Conservation (phyloP, 129 eudicot genomes). For the Chrysanthemum lavandulifolium region DNA sequence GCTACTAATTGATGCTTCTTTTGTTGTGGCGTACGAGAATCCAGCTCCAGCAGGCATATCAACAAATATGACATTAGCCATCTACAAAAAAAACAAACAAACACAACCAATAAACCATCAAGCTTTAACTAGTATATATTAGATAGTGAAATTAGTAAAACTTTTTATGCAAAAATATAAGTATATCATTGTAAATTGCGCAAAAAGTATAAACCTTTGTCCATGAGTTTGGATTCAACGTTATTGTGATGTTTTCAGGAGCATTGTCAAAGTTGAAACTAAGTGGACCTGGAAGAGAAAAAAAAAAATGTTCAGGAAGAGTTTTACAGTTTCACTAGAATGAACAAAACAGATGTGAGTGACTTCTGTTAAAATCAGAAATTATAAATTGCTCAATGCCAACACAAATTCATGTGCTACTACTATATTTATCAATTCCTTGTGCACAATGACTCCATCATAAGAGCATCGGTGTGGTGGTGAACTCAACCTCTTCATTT, state of each 20-base stretch:
- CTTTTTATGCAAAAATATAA: background rate
- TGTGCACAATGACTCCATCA: too few relatives aligned
- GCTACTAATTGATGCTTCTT: conserved; percentile 27
- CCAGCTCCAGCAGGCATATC: conserved; percentile 43
- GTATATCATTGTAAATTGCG: background rate
- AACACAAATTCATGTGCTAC: too few relatives aligned
- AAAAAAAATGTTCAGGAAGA: background rate
- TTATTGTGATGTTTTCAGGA: conserved; percentile 27
- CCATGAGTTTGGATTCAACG: conserved; percentile 43
- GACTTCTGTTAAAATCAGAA: too few relatives aligned
- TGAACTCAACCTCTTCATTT: too few relatives aligned
- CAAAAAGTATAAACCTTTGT: conserved; percentile 35
- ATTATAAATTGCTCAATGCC: too few relatives aligned
- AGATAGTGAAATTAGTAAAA: too few relatives aligned
- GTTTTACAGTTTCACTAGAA: too few relatives aligned
- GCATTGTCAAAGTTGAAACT: conserved; percentile 35
- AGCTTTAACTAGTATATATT: background rate
- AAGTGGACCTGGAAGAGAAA: conserved; percentile 40
- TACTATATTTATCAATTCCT: too few relatives aligned
- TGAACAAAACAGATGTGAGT: too few relatives aligned
- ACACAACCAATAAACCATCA: too few relatives aligned
- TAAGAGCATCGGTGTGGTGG: too few relatives aligned
- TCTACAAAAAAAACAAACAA: conserved; percentile 8
- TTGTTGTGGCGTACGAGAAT: conserved; percentile 36
- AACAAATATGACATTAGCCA: conserved; percentile 34